phyloP scores from a whole-genome alignment of 768 basidiomycete genomes.

The Amanita phalloides region DNA sequence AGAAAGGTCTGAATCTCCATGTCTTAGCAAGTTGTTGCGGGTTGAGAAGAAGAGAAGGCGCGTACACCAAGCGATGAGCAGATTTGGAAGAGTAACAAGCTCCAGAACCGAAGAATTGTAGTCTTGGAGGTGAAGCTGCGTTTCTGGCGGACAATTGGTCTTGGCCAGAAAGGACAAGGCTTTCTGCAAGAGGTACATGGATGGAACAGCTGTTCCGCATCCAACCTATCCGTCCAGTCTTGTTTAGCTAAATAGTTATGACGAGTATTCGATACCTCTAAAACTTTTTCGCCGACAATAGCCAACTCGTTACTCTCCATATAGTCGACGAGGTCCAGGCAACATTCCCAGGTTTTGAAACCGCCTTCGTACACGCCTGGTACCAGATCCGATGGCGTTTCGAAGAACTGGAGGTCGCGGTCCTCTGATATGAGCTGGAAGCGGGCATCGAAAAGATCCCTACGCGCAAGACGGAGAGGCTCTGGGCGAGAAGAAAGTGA shows the following conservation, averaged over 20 bases:
- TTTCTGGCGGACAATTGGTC: conserved; percentile 16
- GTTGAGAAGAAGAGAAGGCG: conserved; percentile 8
- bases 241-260: neutral
- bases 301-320: conserved; percentile 20
- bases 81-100: conserved; percentile 70
- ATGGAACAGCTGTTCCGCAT: conserved; percentile 87
- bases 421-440: conserved; percentile 77
- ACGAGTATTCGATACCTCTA: conserved; percentile 53
- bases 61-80: conserved; percentile 78
- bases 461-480: conserved; percentile 42
- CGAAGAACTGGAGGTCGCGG: conserved; percentile 49
- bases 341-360: conserved; percentile 96
- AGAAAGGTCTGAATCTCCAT: conserved; percentile 41
- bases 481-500: conserved; percentile 26
- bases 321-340: conserved; percentile 73
- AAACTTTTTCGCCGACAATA: conserved; percentile 36
- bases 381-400: conserved; percentile 82
- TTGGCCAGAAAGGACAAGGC: conserved; percentile 31
- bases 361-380: conserved; percentile 94
- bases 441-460: conserved; percentile 93
- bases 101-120: conserved; percentile 79
- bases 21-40: neutral
- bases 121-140: conserved; percentile 76
- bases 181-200: conserved; percentile 56
- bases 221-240: conserved; percentile 50